Percentiles rank a stretch among this genome's conserved stretches.
Conservation (phyloP, 2,329 filamentous ascomycete genomes). For the Stachybotrys echinatus region DNA sequence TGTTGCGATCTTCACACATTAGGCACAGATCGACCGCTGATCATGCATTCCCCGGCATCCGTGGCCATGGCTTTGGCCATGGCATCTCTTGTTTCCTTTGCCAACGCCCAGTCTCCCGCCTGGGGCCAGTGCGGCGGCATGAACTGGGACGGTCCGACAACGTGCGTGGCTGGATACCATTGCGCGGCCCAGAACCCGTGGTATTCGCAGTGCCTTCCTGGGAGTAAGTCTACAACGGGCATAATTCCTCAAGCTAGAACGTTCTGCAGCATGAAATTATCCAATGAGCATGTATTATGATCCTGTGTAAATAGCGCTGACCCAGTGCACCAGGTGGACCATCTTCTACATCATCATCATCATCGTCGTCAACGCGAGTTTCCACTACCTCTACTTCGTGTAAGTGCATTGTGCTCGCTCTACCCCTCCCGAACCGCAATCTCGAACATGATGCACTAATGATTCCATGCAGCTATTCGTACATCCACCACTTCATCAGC, state of each 20-base stretch:
- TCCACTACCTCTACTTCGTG: constrained; percentile 1
- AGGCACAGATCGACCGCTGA: background rate
- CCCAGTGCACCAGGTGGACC: background rate
- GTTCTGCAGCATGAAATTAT: background rate
- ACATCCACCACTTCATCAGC: background rate
- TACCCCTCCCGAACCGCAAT: background rate
- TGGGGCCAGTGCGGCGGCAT: constrained; percentile 19
- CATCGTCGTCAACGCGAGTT: background rate
- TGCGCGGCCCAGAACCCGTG: constrained; percentile 19
- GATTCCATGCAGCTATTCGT: background rate
- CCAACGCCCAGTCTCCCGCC: background rate
- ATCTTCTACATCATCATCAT: background rate
- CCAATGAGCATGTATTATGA: background rate
- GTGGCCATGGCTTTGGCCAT: background rate
- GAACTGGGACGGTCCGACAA: constrained; percentile 16
- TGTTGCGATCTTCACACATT: background rate
- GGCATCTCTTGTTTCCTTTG: background rate
- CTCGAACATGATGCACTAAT: background rate
- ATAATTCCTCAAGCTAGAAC: background rate
- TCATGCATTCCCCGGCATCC: background rate
- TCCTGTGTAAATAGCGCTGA: background rate
- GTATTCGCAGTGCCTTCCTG: constrained; percentile 19
- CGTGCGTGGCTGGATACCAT: constrained; percentile 15
- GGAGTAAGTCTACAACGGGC: background rate
- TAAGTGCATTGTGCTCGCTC: background rate